A percentile compares a stretch with the other conserved stretches of the same genome.
Conservation (phyloP, 768 basidiomycete species). For the Saitozyma podzolica region DNA sequence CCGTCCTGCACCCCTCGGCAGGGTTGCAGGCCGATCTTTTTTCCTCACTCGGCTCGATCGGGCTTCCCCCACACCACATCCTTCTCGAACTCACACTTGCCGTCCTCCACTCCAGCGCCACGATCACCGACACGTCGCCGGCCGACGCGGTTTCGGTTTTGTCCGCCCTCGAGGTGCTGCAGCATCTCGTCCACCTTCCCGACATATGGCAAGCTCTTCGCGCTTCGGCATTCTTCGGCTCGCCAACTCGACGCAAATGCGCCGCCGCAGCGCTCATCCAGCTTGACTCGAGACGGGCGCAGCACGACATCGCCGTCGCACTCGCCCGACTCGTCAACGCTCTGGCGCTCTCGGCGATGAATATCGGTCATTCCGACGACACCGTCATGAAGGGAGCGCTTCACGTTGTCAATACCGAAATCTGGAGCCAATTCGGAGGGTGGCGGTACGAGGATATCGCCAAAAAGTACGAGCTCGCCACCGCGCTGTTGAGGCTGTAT, state of each 20-base stretch:
- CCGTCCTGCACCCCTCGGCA: slow-evolving; percentile 69
- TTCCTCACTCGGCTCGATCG: slow-evolving; percentile 59
- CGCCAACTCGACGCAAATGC: slow-evolving; percentile 21
- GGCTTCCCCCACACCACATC: slow-evolving; percentile 62
- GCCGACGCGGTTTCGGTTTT: slow-evolving; percentile 68
- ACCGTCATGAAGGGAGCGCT: slow-evolving; percentile 62
- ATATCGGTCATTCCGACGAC: slow-evolving; percentile 69
- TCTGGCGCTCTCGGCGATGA: slow-evolving; percentile 71
- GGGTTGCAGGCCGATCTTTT: slow-evolving; percentile 62
- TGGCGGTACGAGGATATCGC: slow-evolving; percentile 85
- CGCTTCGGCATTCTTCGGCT: slow-evolving; percentile 65
- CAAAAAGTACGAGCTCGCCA: slow-evolving; percentile 79
- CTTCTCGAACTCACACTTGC: slow-evolving; percentile 12
- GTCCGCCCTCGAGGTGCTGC: slow-evolving; percentile 67
- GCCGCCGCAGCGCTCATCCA: slow-evolving; percentile 59
- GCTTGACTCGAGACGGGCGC: slow-evolving; percentile 71
- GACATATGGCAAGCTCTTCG: slow-evolving; percentile 85
- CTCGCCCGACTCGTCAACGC: slow-evolving; percentile 60
- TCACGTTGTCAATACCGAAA: slow-evolving; percentile 77
- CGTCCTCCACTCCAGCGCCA: neutral
- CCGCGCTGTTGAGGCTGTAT: slow-evolving; percentile 67
- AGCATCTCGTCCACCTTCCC: slow-evolving; percentile 58
- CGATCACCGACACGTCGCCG: slow-evolving; percentile 32
- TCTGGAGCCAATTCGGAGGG: slow-evolving; percentile 80
- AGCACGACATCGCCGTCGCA: slow-evolving; percentile 64